These are phyloP conservation scores for Penicillium sp. DNA, from an alignment of 2,329 filamentous ascomycete genomes.

Conservation along the genomic window DNA sequence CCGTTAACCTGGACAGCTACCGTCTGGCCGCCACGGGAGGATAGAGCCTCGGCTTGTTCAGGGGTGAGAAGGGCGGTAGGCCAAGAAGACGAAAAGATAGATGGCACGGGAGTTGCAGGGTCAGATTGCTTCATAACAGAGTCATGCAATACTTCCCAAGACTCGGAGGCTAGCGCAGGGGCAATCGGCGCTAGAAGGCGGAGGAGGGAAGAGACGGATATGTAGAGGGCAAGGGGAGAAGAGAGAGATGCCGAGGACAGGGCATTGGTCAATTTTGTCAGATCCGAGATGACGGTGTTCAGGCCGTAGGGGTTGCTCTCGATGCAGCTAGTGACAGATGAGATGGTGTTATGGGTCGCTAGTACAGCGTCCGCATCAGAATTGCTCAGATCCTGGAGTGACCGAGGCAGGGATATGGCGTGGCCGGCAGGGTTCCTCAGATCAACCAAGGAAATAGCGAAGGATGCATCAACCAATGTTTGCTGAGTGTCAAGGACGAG, in stretches of 20 bases:
- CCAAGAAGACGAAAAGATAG: constrained; percentile 56
- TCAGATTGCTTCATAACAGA: constrained; percentile 14
- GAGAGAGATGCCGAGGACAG: constrained; percentile 51
- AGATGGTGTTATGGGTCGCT: constrained; percentile 66
- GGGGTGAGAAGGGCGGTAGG: constrained; percentile 50
- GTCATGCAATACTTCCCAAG: constrained; percentile 63
- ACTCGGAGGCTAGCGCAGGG: constrained; percentile 79
- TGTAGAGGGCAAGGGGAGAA: constrained; percentile 40
- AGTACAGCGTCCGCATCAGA: constrained; percentile 57
- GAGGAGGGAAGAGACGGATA: constrained; percentile 59
- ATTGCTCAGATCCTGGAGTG: constrained; percentile 33
- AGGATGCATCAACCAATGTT: constrained; percentile 22
- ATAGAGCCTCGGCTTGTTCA: constrained; percentile 44
- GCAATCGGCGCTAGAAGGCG: constrained; percentile 76
- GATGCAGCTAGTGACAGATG: constrained; percentile 67
- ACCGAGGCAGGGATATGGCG: constrained; percentile 27
- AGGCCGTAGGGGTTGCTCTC: constrained; percentile 70
- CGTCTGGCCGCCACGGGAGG: constrained; percentile 51
- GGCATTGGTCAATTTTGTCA: constrained; percentile 77
- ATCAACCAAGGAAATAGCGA: constrained; percentile 21
- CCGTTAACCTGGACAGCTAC: constrained; percentile 76
- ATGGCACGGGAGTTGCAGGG: constrained; percentile 17
- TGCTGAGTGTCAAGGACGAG: constrained; percentile 47
- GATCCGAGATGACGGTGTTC: constrained; percentile 79
- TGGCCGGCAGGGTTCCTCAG: constrained; percentile 18